These are phyloP conservation scores for Anacardium occidentale DNA, from an alignment of 345 rosid species.

Conservation along the genomic window DNA sequence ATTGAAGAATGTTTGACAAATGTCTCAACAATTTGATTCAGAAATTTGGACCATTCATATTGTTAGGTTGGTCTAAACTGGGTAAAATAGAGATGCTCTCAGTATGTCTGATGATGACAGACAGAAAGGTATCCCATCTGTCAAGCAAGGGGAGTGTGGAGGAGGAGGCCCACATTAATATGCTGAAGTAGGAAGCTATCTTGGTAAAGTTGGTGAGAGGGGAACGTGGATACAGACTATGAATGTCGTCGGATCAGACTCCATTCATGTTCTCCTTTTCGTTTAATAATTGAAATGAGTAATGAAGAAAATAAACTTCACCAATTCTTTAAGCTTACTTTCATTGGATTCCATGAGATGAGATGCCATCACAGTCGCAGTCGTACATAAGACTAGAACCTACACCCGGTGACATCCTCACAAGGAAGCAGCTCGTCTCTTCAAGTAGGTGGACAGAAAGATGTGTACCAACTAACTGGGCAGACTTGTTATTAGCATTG, in stretches of 20 bases:
- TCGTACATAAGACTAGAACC: neutral
- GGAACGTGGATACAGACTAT: neutral
- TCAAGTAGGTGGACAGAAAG: constrained; percentile 12
- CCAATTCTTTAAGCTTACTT: neutral
- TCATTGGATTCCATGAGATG: neutral
- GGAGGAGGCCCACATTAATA: too few species aligned
- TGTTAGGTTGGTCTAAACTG: neutral
- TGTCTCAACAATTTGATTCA: neutral
- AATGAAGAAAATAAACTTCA: too few species aligned
- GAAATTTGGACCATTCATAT: neutral
- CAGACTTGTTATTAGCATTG: neutral
- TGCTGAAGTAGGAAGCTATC: neutral
- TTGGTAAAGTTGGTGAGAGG: neutral
- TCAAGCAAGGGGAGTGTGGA: too few species aligned
- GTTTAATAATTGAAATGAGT: neutral
- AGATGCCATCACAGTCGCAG: neutral
- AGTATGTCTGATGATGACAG: too few species aligned
- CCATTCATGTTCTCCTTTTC: neutral
- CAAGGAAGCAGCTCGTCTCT: too few species aligned
- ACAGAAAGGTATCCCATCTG: too few species aligned
- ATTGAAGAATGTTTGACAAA: neutral
- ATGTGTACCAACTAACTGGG: neutral
- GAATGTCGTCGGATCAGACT: neutral
- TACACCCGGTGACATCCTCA: too few species aligned
- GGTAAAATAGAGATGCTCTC: too few species aligned